Conservation (phyloP, 2,329 filamentous ascomycete genomes). For the Paecilomyces sp. region DNA sequence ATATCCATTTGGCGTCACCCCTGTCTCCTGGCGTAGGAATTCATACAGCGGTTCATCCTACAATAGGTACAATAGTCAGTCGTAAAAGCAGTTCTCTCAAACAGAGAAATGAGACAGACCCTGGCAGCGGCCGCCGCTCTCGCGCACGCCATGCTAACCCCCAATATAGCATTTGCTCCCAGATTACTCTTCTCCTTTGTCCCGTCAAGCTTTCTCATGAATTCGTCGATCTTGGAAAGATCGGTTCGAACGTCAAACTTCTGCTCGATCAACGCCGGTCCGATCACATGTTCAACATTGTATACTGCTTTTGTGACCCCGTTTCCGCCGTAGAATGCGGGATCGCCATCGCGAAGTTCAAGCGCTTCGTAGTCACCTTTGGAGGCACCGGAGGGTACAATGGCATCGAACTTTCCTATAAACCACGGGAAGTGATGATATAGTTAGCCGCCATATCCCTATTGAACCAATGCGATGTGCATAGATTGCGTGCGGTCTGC, state of each 20-base stretch:
- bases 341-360: slow-evolving; percentile 42
- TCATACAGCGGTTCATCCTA: slow-evolving; percentile 50
- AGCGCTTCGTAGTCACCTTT: slow-evolving; percentile 26
- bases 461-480: background rate
- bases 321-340: slow-evolving; percentile 48
- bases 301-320: slow-evolving; percentile 49
- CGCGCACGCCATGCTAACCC: slow-evolving; percentile 54
- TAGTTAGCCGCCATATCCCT: background rate
- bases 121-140: slow-evolving; percentile 51
- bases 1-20: slow-evolving; percentile 44
- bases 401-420: slow-evolving; percentile 22
- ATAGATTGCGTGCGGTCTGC: background rate
- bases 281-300: slow-evolving; percentile 51
- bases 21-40: slow-evolving; percentile 48
- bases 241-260: slow-evolving; percentile 46
- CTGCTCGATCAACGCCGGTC: slow-evolving; percentile 48
- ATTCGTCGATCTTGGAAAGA: slow-evolving; percentile 47
- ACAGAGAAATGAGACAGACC: slow-evolving; percentile 14
- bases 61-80: background rate
- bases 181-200: slow-evolving; percentile 54
- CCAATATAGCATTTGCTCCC: slow-evolving; percentile 55
- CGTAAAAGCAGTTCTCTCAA: background rate
- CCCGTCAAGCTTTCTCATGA: slow-evolving; percentile 50
- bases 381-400: slow-evolving; percentile 30
- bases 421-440: background rate